Percentiles rank a stretch among this genome's conserved stretches.
Conservation (phyloP, 208 protist species). For the Tritrichomonas musculus region DNA sequence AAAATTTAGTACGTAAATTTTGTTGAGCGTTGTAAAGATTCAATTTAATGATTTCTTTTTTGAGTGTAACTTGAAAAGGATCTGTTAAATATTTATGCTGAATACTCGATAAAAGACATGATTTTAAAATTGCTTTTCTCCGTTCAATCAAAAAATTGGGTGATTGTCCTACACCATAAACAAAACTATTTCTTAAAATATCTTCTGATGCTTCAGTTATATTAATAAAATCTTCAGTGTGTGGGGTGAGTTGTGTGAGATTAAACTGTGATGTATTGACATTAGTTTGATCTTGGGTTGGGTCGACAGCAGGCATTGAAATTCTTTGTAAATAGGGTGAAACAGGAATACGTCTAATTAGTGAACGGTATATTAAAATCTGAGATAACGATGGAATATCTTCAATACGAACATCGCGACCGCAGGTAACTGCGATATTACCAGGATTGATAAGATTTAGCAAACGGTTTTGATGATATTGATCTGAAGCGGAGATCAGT, state of each 20-base stretch:
- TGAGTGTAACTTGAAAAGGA: not conserved
- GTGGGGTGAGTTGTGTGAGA: not conserved
- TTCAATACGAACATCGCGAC: no score
- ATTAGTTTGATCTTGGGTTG: not conserved
- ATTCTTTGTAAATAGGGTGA: not conserved
- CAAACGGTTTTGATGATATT: not conserved
- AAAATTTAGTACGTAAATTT: not conserved
- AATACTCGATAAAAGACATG: not conserved
- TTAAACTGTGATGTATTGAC: not conserved
- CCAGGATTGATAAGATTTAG: not conserved
- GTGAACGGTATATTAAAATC: not conserved
- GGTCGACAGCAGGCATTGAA: not conserved
- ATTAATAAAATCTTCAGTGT: not conserved
- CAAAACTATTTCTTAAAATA: not conserved
- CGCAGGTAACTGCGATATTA: not conserved
- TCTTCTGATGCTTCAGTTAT: not conserved
- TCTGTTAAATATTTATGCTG: not conserved
- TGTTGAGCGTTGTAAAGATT: not conserved
- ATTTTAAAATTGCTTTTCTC: not conserved
- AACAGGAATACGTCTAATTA: slow-evolving; percentile 7
- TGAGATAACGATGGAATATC: not conserved
- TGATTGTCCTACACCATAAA: not conserved
- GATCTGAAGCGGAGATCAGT: not conserved
- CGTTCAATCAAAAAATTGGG: not conserved
- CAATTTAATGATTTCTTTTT: not conserved